phyloP scores from a whole-genome alignment of 83 land plant genomes.

The Diphasiastrum complanatum region DNA sequence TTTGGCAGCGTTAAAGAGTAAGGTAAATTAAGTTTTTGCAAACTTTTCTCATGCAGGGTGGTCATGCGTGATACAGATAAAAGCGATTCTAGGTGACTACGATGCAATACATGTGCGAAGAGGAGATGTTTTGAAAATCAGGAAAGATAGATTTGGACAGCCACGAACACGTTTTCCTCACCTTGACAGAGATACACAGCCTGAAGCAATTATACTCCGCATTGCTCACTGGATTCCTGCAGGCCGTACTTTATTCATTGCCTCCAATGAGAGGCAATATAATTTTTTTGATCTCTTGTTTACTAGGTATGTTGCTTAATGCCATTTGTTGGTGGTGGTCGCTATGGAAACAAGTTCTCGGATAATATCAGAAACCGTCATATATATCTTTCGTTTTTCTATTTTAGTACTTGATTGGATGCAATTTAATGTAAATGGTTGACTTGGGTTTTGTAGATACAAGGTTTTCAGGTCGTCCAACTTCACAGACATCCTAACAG shows the following conservation, averaged over 20 bases:
- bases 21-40: not conserved
- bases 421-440: no score
- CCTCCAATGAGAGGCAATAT: constrained; percentile 76
- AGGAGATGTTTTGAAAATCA: constrained; percentile 72
- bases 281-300: constrained; percentile 68
- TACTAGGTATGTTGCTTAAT: constrained; percentile 41
- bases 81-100: constrained; percentile 57
- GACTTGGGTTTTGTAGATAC: constrained; percentile 59
- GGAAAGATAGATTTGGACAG: constrained; percentile 78
- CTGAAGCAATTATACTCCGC: constrained; percentile 57
- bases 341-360: not conserved
- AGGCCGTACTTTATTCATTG: constrained; percentile 78
- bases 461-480: constrained; percentile 61
- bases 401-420: no score
- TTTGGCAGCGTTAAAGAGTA: no score
- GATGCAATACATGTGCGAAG: constrained; percentile 94
- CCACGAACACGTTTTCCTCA: constrained; percentile 53
- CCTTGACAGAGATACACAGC: constrained; percentile 83
- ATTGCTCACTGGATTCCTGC: constrained; percentile 67
- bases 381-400: no score
- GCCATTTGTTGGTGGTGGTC: not conserved
- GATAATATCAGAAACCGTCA: no score
- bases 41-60: not conserved
- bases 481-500: constrained; percentile 54
- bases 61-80: constrained; percentile 44